These are phyloP conservation scores for Nyctanthes arbortristis DNA, from an alignment of 257 asterid species.

Conservation along the genomic window DNA sequence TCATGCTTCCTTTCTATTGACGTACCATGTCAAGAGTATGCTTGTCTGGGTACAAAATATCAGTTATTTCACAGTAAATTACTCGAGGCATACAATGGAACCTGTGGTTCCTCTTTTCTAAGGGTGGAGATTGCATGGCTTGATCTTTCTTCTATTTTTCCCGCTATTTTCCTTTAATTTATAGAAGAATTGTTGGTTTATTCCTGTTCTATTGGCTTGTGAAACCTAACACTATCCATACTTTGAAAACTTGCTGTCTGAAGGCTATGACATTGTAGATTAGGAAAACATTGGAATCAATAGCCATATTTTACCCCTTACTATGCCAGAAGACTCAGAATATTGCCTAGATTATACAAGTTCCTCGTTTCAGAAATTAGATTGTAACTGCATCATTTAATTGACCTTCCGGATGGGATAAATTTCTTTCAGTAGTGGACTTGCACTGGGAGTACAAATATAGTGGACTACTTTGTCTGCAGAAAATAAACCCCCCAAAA, in stretches of 20 bases:
- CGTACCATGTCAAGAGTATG: neutral
- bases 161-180: no score
- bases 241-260: neutral
- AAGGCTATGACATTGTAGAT: neutral
- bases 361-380: neutral
- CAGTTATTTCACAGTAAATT: neutral
- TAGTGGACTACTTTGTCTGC: neutral
- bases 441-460: no score
- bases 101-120: no score
- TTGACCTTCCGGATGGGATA: neutral
- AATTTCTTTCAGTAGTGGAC: neutral
- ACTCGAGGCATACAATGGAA: neutral
- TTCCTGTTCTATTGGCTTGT: neutral
- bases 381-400: neutral
- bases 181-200: neutral
- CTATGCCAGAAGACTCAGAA: no score
- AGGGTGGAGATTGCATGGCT: neutral
- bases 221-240: neutral
- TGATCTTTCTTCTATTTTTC: no score
- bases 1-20: neutral
- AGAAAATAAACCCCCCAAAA: neutral
- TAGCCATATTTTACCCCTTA: neutral
- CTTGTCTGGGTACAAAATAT: neutral
- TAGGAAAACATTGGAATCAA: neutral
- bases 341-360: neutral